Evolutionary conservation across 164 flowering plant species (phyloP).

Genomic region (Sextonia rubra): DNA sequence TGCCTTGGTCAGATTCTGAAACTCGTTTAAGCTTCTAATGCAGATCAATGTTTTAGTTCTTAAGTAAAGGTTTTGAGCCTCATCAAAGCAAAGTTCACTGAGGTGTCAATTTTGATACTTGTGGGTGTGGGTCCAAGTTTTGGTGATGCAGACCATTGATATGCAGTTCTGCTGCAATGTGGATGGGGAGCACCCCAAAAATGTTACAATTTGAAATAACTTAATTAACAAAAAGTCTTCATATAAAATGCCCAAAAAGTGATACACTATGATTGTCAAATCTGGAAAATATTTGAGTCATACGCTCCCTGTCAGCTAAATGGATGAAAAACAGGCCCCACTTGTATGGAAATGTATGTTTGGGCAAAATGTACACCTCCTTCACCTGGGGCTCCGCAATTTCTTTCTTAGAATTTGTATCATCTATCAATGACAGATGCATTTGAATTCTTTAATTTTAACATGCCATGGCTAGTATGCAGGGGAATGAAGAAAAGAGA

Average conservation of each 20-base stretch:
- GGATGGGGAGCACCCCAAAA: background rate
- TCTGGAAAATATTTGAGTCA: background rate
- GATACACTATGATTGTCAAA: no score
- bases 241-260: background rate
- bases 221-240: background rate
- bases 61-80: background rate
- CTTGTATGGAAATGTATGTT: background rate
- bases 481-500: constrained; percentile 94
- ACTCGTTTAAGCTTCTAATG: constrained; percentile 1
- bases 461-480: constrained; percentile 15
- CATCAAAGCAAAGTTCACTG: background rate
- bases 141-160: background rate
- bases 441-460: constrained; percentile 3
- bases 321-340: background rate
- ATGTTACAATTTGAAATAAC: no score
- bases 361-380: background rate
- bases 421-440: background rate
- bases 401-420: background rate
- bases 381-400: background rate
- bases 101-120: background rate
- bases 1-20: constrained; percentile 62
- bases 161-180: background rate
- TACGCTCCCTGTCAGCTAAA: background rate
- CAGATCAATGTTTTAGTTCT: background rate
- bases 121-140: background rate